A percentile compares a stretch with the other conserved stretches of the same genome.
Conservation (phyloP, 2,329 filamentous ascomycete genomes). For the Verticillium klebahnii region DNA sequence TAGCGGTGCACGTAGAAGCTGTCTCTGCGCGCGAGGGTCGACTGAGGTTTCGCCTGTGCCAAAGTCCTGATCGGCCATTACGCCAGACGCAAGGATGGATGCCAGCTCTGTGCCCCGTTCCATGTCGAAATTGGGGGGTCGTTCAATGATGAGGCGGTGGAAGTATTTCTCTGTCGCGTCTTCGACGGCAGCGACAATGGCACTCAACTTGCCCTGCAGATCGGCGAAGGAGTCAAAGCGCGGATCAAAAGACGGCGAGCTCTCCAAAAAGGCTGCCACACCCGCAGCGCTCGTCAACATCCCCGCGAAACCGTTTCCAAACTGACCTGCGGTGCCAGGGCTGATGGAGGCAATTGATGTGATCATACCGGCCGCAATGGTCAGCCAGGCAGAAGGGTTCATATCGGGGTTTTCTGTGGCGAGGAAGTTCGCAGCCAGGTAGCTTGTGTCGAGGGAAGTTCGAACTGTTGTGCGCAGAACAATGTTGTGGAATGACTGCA, state of each 20-base stretch:
- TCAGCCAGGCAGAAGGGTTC: background rate
- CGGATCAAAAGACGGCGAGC: background rate
- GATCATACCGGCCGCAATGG: conserved; percentile 4
- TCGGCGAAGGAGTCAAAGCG: conserved; percentile 3
- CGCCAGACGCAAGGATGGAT: background rate
- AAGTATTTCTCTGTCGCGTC: background rate
- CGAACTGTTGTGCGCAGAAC: background rate
- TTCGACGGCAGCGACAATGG: background rate
- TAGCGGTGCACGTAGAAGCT: background rate
- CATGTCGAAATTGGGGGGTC: background rate
- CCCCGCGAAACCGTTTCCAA: background rate
- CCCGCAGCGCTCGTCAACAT: background rate
- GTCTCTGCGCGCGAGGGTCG: background rate
- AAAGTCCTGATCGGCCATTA: conserved; percentile 6
- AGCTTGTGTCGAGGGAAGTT: background rate
- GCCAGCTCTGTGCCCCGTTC: conserved; percentile 2
- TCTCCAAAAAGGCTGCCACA: background rate
- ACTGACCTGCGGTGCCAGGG: background rate
- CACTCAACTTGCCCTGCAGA: background rate
- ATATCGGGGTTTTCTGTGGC: background rate
- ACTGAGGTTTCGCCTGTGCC: background rate
- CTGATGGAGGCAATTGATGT: background rate
- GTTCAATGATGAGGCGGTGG: background rate
- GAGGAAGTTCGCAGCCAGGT: background rate
- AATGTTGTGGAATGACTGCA: background rate